phyloP scores from a whole-genome alignment of 208 protist genomes.

The Endotrypanum monterogeii region DNA sequence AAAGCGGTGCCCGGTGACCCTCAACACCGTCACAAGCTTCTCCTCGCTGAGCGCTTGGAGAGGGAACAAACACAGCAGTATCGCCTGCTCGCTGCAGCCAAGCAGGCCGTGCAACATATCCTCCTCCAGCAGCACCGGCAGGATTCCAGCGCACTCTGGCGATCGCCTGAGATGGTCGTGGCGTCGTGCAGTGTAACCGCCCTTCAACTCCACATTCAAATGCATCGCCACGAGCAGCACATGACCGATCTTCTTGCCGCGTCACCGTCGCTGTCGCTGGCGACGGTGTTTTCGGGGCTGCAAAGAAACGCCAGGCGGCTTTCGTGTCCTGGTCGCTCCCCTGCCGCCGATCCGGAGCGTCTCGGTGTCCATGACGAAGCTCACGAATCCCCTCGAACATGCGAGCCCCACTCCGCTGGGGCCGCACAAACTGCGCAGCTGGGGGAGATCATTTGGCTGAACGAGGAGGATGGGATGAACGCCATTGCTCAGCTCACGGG shows the following conservation, averaged over 20 bases:
- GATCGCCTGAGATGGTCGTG: slow-evolving; percentile 12
- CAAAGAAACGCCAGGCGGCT: not conserved
- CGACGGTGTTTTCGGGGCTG: not conserved
- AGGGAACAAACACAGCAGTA: slow-evolving; percentile 20
- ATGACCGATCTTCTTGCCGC: not conserved
- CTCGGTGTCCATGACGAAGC: not conserved
- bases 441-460: slow-evolving; percentile 1
- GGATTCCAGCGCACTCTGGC: slow-evolving; percentile 11
- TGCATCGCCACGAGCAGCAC: slow-evolving; percentile 17
- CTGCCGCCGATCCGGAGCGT: not conserved
- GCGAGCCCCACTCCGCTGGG: not conserved
- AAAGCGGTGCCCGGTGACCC: not conserved
- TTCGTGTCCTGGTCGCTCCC: not conserved
- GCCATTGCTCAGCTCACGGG: not conserved
- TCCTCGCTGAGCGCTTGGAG: slow-evolving; percentile 6
- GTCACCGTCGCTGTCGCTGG: not conserved
- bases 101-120: slow-evolving; percentile 22
- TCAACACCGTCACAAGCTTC: not conserved
- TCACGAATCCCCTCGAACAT: not conserved
- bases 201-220: slow-evolving; percentile 24
- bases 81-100: slow-evolving; percentile 23
- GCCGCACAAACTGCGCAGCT: not conserved
- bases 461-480: not conserved
- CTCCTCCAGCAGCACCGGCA: slow-evolving; percentile 18
- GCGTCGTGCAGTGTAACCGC: slow-evolving; percentile 21